Conservation (phyloP, 768 basidiomycete species). For the Leucosporidium yakuticum region DNA sequence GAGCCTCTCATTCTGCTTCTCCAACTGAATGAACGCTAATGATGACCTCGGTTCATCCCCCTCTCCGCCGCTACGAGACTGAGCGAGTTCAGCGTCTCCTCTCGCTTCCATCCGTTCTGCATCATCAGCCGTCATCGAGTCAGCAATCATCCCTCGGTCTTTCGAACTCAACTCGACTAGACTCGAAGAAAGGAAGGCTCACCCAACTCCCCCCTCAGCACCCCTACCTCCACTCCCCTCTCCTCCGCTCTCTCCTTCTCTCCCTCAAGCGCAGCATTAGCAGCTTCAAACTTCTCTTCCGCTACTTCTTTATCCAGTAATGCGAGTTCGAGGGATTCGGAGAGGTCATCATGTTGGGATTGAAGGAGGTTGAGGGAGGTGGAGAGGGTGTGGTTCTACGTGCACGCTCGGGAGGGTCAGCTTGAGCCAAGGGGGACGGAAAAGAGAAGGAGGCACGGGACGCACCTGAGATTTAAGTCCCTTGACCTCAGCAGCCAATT, state of each 20-base stretch:
- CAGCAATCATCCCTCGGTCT: slow-evolving; percentile 37
- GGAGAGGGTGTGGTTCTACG: slow-evolving; percentile 58
- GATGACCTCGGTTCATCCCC: slow-evolving; percentile 44
- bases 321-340: slow-evolving; percentile 89
- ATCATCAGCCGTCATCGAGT: slow-evolving; percentile 15
- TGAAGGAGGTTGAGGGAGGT: slow-evolving; percentile 71
- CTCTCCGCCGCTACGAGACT: slow-evolving; percentile 28
- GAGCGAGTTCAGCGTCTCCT: slow-evolving; percentile 40
- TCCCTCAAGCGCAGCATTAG: slow-evolving; percentile 70
- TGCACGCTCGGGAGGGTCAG: not conserved
- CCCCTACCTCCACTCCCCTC: slow-evolving; percentile 31
- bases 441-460: not conserved
- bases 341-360: slow-evolving; percentile 63
- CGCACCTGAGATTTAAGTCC: slow-evolving; percentile 32
- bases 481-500: too few relatives aligned
- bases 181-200: too few relatives aligned
- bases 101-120: slow-evolving; percentile 36
- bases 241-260: slow-evolving; percentile 40
- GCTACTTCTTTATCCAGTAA: slow-evolving; percentile 95
- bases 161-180: too few relatives aligned
- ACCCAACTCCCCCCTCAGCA: slow-evolving; percentile 27
- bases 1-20: slow-evolving; percentile 90
- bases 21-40: slow-evolving; percentile 64
- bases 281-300: slow-evolving; percentile 79
- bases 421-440: not conserved